These are phyloP conservation scores for Cutaneotrichosporon spelunceum DNA, from an alignment of 1,284 basidiomycete species.

Conservation along the genomic window DNA sequence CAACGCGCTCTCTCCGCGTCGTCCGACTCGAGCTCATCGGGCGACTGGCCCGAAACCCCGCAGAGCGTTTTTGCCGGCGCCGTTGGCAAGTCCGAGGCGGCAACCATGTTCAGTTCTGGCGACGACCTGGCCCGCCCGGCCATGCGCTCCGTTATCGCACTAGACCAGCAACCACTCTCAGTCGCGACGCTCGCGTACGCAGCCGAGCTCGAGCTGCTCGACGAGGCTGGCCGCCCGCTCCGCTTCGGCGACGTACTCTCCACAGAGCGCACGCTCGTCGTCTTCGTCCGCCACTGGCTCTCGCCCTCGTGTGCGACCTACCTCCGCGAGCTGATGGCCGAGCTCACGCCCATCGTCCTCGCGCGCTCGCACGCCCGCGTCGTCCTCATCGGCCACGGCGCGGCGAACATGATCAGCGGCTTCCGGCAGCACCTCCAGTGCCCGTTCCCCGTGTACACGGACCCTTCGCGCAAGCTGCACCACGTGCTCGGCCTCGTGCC, in stretches of 20 bases:
- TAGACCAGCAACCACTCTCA: background rate
- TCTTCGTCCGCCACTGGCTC: constrained; percentile 55
- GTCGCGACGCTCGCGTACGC: constrained; percentile 58
- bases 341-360: constrained; percentile 58
- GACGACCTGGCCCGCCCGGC: background rate
- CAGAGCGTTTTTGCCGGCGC: background rate
- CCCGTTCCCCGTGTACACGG: constrained; percentile 65
- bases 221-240: constrained; percentile 64
- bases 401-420: constrained; percentile 35
- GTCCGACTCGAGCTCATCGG: background rate
- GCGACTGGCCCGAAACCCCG: constrained; percentile 11
- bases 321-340: constrained; percentile 63
- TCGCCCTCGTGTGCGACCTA: constrained; percentile 82
- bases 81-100: too few species aligned
- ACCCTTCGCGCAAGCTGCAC: constrained; percentile 69
- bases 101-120: too few species aligned
- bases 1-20: background rate
- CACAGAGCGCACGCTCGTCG: constrained; percentile 60
- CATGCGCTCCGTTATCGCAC: background rate
- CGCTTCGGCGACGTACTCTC: constrained; percentile 71
- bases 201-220: constrained; percentile 61
- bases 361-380: constrained; percentile 54
- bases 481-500: constrained; percentile 68
- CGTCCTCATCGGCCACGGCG: constrained; percentile 70
- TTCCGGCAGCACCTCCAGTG: constrained; percentile 56